Evolutionary conservation across 768 basidiomycete genomes (phyloP), one percentile per base, ranked within the genome.

Genomic region (Cytidiella melzeri): DNA sequence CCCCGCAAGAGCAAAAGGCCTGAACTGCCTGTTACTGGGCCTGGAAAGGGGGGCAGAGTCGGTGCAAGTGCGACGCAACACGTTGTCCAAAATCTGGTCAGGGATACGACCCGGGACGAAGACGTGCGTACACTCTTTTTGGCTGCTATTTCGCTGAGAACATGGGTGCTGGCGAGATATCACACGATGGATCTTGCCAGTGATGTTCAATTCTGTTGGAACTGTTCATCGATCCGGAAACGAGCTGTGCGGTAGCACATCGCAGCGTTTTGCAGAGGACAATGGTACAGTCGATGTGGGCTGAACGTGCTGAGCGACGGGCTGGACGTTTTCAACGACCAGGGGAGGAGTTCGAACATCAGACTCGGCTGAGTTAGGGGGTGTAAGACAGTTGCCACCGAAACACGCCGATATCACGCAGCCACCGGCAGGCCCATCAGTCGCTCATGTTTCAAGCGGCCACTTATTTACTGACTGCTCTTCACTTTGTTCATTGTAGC

Each of bases 11-110:
- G 90, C 69, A 80, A 80, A 61, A 78, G 93, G 56, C 96, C 96
- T 19, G 91, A 92, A 62, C 73, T 95, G 60, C 96, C 96, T 23
- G 83, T 99, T 47, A 85, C 77, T 54, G 96, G 96, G 11, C 93
- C 92, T 11, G 96, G 96, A 47, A 79, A 79, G 60, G 96, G 96
- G 19, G 96, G 96, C 46, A 73, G 96, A 36, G 89, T 99, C 36
- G 96, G 96, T 36, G 92, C 92, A 27, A 94, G 92, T 70, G 95
- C 95, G 15, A 97, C 92, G 43, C 94, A 97, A 59, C 93, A 97
- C 64, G 80, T 98, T 56, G 93, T 98, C 45, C 93, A 96, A 69
- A 88, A 92, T 63, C 69, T 98, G 65, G 92, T 98, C 55, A 77
- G 89, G 61, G 91, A 95, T 64, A 88, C 84, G 54, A 87, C 88